Percentiles rank a stretch among this genome's conserved stretches.
Evolutionary conservation across 805 yeast species (phyloP).

Genomic region (Kazachstania viticola): DNA sequence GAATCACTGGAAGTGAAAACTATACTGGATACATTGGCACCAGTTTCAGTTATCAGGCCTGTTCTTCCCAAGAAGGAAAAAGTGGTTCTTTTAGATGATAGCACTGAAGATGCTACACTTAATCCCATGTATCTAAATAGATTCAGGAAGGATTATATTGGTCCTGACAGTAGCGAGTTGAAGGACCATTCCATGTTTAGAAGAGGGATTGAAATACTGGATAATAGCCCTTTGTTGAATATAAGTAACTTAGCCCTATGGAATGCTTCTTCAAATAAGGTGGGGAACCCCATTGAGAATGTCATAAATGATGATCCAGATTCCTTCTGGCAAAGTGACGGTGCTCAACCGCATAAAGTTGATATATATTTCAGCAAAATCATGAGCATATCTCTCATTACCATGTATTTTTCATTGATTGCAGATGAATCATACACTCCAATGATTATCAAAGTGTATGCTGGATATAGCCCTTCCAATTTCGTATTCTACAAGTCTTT

Average conservation of each 20-base stretch:
- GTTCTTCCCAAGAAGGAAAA: background rate
- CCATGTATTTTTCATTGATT: conserved; percentile 57
- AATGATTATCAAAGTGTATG: conserved; percentile 20
- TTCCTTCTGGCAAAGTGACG: conserved; percentile 92
- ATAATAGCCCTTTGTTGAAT: conserved; percentile 45
- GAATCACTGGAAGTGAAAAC: background rate
- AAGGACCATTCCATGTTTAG: conserved; percentile 5
- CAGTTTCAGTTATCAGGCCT: conserved; percentile 1
- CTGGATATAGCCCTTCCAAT: conserved; percentile 23
- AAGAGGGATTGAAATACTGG: conserved; percentile 16
- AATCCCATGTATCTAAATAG: conserved; percentile 11
- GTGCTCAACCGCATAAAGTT: conserved; percentile 73
- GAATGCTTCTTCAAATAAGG: conserved; percentile 68
- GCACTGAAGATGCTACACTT: conserved; percentile 6
- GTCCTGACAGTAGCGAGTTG: background rate
- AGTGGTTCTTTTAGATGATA: conserved; percentile 9
- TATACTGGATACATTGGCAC: conserved; percentile 4
- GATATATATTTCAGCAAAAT: conserved; percentile 71
- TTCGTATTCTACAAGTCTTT: conserved; percentile 17
- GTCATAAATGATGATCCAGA: conserved; percentile 63
- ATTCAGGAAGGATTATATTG: conserved; percentile 5
- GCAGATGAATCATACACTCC: conserved; percentile 94
- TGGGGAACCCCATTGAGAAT: conserved; percentile 60
- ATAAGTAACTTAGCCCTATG: conserved; percentile 75
- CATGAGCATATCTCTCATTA: conserved; percentile 56